A percentile compares a stretch with the other conserved stretches of the same genome.
These are phyloP conservation scores for Xylaria sp. DNA, from an alignment of 2,329 filamentous ascomycete genomes.

Conservation along the genomic window DNA sequence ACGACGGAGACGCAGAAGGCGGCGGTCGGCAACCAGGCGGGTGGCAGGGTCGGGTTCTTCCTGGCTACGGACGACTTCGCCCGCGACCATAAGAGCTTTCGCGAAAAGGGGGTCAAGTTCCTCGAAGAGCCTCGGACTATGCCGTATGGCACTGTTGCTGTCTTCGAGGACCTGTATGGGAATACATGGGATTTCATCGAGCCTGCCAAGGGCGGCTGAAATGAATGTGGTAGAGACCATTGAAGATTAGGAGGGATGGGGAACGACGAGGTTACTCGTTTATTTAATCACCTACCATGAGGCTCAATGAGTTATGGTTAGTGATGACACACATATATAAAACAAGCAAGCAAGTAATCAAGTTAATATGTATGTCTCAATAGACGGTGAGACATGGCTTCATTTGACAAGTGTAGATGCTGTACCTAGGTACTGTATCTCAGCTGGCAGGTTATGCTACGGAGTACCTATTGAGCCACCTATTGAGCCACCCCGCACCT, in stretches of 20 bases:
- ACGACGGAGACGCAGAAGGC: constrained; percentile 15
- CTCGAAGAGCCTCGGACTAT: constrained; percentile 18
- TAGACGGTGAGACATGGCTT: background rate
- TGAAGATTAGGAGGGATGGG: background rate
- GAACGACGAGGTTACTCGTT: background rate
- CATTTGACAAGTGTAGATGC: background rate
- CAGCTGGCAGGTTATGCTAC: background rate
- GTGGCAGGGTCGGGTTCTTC: constrained; percentile 25
- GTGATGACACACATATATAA: too few relatives aligned
- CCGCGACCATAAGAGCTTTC: constrained; percentile 12
- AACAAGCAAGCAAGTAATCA: background rate
- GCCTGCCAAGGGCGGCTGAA: background rate
- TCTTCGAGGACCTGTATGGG: constrained; percentile 24
- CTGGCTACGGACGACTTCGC: constrained; percentile 23
- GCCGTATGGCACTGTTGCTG: constrained; percentile 21
- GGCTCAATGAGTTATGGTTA: background rate
- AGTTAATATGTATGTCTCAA: background rate
- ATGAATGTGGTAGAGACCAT: background rate
- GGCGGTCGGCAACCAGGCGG: constrained; percentile 18
- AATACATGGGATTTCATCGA: constrained; percentile 26
- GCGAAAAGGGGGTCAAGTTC: constrained; percentile 22
- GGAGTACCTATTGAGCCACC: background rate
- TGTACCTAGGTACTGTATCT: too few relatives aligned
- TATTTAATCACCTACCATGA: background rate
- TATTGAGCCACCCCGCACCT: background rate